Evolutionary conservation across 495 filamentous ascomycete species (phyloP).

Genomic region (Penicillium diatomitis): DNA sequence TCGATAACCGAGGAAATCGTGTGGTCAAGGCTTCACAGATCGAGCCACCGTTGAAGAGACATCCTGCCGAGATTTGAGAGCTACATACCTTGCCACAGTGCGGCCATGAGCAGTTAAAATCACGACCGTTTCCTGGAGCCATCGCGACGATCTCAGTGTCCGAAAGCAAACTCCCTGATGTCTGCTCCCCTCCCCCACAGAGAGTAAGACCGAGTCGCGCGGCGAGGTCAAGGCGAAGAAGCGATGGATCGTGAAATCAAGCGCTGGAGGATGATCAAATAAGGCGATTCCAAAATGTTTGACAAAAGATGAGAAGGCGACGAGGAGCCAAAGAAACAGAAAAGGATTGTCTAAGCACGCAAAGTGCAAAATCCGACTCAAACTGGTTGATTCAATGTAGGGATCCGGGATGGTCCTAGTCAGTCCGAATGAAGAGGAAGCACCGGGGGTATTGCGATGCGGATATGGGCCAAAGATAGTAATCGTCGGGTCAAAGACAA

Average conservation of each 20-base stretch:
- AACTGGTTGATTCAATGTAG: background rate
- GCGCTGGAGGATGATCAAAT: constrained; percentile 1
- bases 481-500: too few species aligned
- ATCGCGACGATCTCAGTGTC: constrained; percentile 14
- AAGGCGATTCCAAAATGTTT: background rate
- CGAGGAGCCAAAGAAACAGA: background rate
- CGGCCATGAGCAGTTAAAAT: constrained; percentile 41
- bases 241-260: constrained; percentile 13
- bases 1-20: too few species aligned
- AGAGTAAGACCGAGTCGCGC: constrained; percentile 6
- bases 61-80: too few species aligned
- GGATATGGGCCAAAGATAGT: too few species aligned
- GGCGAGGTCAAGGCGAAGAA: constrained; percentile 6
- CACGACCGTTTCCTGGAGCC: constrained; percentile 37
- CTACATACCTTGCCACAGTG: constrained; percentile 36
- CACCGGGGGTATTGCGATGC: constrained; percentile 10
- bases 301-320: background rate
- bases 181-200: background rate
- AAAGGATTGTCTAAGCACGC: constrained; percentile 10
- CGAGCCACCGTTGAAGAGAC: too few species aligned
- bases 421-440: constrained; percentile 14
- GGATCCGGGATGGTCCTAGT: constrained; percentile 12
- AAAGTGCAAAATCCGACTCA: constrained; percentile 4
- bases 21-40: too few species aligned
- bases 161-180: background rate